A percentile compares a stretch with the other conserved stretches of the same genome.
Evolutionary conservation across 768 basidiomycete species (phyloP).

Genomic region (Collybiopsis confluens): DNA sequence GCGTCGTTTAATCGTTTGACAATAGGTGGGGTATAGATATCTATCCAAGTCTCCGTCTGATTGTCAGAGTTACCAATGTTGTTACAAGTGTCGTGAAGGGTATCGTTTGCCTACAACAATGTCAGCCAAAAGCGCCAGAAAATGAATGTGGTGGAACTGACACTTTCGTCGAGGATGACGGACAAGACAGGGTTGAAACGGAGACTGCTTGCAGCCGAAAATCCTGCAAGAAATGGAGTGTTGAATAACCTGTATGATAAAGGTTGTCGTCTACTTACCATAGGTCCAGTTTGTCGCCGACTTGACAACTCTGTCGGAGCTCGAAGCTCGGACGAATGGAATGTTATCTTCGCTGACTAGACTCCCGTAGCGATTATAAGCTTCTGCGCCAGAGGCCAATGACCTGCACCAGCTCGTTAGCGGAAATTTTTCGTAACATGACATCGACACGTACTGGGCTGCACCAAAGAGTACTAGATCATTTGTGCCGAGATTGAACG

Average conservation of each 20-base stretch:
- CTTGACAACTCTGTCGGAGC: constrained; percentile 54
- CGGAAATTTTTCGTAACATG: background rate
- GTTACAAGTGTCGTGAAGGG: constrained; percentile 63
- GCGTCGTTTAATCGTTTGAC: constrained; percentile 53
- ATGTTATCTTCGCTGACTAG: constrained; percentile 30
- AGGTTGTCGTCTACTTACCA: too few species aligned
- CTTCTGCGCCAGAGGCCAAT: constrained; percentile 38
- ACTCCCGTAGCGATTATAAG: constrained; percentile 38
- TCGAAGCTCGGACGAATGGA: constrained; percentile 49
- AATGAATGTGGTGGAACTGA: constrained; percentile 65
- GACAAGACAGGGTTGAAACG: constrained; percentile 44
- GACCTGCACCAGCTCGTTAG: constrained; percentile 28
- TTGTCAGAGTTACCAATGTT: constrained; percentile 40
- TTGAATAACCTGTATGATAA: constrained; percentile 11
- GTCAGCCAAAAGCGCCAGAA: constrained; percentile 43
- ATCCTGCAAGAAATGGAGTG: constrained; percentile 56
- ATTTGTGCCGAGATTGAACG: constrained; percentile 52
- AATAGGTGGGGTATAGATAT: constrained; percentile 50
- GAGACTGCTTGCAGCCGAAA: constrained; percentile 47
- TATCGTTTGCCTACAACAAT: constrained; percentile 68
- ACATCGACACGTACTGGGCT: constrained; percentile 42
- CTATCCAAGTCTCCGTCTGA: constrained; percentile 51
- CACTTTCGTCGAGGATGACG: constrained; percentile 43
- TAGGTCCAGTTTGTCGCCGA: constrained; percentile 70
- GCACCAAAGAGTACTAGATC: constrained; percentile 68